These are phyloP conservation scores for Fusarium euwallaceae DNA, from an alignment of 2,329 filamentous ascomycete species.

Conservation along the genomic window DNA sequence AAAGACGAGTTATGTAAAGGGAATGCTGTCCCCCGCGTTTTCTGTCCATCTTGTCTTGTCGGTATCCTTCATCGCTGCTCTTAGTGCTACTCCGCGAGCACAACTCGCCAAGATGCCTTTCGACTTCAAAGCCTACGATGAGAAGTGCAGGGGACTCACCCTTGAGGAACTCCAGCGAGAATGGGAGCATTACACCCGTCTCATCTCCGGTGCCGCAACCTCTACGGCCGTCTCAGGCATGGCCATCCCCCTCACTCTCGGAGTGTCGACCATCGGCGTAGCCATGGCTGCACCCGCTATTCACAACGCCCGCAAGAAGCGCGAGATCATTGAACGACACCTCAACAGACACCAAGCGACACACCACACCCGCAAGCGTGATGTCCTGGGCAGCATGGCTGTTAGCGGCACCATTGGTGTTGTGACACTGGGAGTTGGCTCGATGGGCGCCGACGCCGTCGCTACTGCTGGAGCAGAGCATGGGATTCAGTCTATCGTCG, in stretches of 20 bases:
- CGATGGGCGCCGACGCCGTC: slow-evolving; percentile 52
- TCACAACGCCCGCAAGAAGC: slow-evolving; percentile 58
- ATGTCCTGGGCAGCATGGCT: slow-evolving; percentile 56
- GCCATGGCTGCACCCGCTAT: slow-evolving; percentile 55
- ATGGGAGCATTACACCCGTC: slow-evolving; percentile 59
- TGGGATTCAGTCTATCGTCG: slow-evolving; percentile 45
- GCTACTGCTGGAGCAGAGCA: slow-evolving; percentile 53
- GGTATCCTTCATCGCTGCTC: not conserved
- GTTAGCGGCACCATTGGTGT: slow-evolving; percentile 54
- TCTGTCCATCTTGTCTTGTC: slow-evolving; percentile 9
- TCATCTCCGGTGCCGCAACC: slow-evolving; percentile 56
- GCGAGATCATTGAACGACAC: slow-evolving; percentile 56
- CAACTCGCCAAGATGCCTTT: slow-evolving; percentile 51
- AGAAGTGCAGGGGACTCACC: slow-evolving; percentile 53
- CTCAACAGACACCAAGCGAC: slow-evolving; percentile 51
- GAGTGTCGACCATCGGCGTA: slow-evolving; percentile 55
- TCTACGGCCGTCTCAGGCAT: slow-evolving; percentile 56
- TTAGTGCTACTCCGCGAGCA: not conserved
- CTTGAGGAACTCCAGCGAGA: slow-evolving; percentile 55
- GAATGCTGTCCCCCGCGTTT: not conserved
- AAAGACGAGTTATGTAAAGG: not conserved
- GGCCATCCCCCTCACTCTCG: slow-evolving; percentile 55
- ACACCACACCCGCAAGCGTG: slow-evolving; percentile 56
- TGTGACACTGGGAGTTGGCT: slow-evolving; percentile 54
- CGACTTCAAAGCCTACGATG: slow-evolving; percentile 56